Evolutionary conservation across 306 rosid species (phyloP), one percentile per base, ranked within the genome.

Genomic region (Rosa multiflora): DNA sequence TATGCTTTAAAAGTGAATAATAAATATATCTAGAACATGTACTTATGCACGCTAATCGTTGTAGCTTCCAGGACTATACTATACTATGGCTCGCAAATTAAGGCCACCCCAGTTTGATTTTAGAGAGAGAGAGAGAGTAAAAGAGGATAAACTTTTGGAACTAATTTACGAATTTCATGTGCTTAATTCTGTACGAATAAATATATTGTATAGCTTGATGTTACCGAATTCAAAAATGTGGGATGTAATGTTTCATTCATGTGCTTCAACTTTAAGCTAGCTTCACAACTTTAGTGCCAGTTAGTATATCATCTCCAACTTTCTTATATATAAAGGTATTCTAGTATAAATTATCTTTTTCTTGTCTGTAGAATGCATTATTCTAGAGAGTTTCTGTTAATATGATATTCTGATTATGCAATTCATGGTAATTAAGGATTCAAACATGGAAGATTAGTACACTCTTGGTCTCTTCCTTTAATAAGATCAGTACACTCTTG

Each of bases 31-130:
- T 18, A 3, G 70, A 66, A 66, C 70, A 39, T 40, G 72, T 46
- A 64, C 49, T 67, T 67, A 9, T 67, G 48, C 72, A 67, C 72
- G 48, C 48, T 40, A 67, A 67, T 40, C 49, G 7, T 18, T 67
- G 29, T 20, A 67, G 71, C 71, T 18, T 67, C 48, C 71, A 39
- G 71, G 71, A 39, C 7, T 63, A 63, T 67, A 17, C 70, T 35
- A 6, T 13, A 35, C 40, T 23, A 26, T 62, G 67, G 42, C 67
- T 62, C 40, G 8, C 56, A 52, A 15, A 52, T 14, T 13, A 52
- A 52, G 56, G 56, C 13, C 56, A 52, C n/a, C n/a, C 8, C 46
- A 52, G 56, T 51, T 58, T 32, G 10, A n/a, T 20, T n/a, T n/a
- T 2, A 58, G n/a, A 52, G 56, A 14, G 52, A 53, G 35, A 32